phyloP scores from a whole-genome alignment of 148 eudicot genomes.

The Rhododendron mucronatum region DNA sequence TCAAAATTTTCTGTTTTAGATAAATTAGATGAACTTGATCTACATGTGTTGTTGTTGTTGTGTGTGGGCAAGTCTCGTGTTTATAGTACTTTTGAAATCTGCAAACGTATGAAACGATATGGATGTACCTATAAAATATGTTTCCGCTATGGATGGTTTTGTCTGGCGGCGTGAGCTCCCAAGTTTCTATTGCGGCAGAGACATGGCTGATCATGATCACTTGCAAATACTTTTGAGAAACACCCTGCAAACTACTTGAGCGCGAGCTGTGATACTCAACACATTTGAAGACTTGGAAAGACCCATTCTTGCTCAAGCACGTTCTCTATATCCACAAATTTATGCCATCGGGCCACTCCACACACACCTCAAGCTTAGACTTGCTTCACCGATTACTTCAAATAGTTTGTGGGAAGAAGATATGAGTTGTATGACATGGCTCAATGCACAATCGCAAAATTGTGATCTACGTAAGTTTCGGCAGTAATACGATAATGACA shows the following conservation, averaged over 20 bases:
- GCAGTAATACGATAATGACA: neutral
- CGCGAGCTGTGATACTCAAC: neutral
- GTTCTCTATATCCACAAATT: neutral
- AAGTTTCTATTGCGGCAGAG: neutral
- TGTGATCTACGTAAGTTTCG: neutral
- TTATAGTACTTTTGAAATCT: neutral
- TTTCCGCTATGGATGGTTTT: neutral
- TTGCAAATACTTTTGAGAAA: no score
- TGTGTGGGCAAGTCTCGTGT: no score
- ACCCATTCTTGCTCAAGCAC: neutral
- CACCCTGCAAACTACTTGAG: no score
- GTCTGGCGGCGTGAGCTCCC: neutral
- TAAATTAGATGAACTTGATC: no score
- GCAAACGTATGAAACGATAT: neutral
- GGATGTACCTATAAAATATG: neutral
- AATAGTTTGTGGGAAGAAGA: neutral
- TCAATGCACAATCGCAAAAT: neutral
- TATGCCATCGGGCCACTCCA: neutral
- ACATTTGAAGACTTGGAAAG: neutral
- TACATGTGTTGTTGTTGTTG: no score
- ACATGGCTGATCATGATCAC: neutral
- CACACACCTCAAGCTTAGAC: neutral
- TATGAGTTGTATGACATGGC: neutral
- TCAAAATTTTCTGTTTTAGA: no score
- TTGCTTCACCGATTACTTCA: neutral